These are phyloP conservation scores for Baudoinia panamericana DNA, from an alignment of 495 filamentous ascomycete genomes.

Conservation along the genomic window DNA sequence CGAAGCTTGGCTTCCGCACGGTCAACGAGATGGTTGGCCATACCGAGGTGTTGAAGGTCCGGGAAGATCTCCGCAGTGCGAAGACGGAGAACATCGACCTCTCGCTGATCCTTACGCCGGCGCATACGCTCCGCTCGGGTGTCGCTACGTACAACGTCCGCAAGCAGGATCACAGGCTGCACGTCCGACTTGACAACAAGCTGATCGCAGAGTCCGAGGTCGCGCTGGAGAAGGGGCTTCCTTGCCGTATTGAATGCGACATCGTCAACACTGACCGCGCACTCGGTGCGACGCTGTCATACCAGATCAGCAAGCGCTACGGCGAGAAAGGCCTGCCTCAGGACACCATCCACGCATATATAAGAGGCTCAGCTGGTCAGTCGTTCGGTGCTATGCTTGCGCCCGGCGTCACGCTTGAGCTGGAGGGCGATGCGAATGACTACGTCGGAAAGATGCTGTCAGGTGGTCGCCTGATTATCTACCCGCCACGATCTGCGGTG, in stretches of 20 bases:
- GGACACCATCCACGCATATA: slow-evolving; percentile 93
- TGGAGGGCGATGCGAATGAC: slow-evolving; percentile 96
- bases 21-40: slow-evolving; percentile 98
- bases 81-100: slow-evolving; percentile 94
- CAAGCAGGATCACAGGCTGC: slow-evolving; percentile 92
- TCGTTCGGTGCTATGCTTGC: slow-evolving; percentile 96
- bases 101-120: slow-evolving; percentile 89
- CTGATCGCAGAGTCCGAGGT: slow-evolving; percentile 95
- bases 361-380: slow-evolving; percentile 96
- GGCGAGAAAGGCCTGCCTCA: slow-evolving; percentile 83
- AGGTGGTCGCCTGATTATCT: slow-evolving; percentile 89
- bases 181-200: slow-evolving; percentile 95
- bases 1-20: slow-evolving; percentile 82
- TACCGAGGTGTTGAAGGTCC: slow-evolving; percentile 72
- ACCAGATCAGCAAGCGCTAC: slow-evolving; percentile 87
- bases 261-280: slow-evolving; percentile 97
- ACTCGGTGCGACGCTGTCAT: slow-evolving; percentile 88
- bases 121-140: slow-evolving; percentile 88
- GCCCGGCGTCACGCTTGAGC: slow-evolving; percentile 87
- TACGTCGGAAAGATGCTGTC: slow-evolving; percentile 98
- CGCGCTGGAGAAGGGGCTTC: slow-evolving; percentile 89
- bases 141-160: slow-evolving; percentile 98
- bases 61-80: slow-evolving; percentile 73
- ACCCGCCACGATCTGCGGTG: slow-evolving; percentile 81
- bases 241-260: slow-evolving; percentile 90